These are phyloP conservation scores for Trametes cingulata DNA, from an alignment of 768 basidiomycete genomes.

Conservation along the genomic window DNA sequence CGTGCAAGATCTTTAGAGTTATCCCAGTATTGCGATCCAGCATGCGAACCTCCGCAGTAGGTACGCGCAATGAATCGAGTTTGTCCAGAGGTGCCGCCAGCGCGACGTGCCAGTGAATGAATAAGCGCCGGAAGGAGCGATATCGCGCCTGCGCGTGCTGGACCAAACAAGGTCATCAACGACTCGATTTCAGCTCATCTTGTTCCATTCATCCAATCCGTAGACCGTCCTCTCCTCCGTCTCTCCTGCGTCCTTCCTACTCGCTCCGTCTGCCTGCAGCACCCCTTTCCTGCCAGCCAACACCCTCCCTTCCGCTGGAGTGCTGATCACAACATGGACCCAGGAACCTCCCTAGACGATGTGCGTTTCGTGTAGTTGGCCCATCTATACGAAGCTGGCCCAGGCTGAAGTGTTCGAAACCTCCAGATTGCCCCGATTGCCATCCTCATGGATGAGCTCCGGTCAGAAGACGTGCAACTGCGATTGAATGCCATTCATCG, in stretches of 20 bases:
- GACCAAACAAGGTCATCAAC: constrained; percentile 26
- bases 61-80: too few relatives aligned
- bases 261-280: neutral
- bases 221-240: neutral
- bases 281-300: neutral
- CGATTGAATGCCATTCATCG: constrained; percentile 96
- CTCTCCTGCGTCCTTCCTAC: neutral
- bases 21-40: too few relatives aligned
- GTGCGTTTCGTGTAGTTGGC: constrained; percentile 40
- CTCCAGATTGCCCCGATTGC: constrained; percentile 88
- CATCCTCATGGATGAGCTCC: constrained; percentile 96
- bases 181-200: constrained; percentile 13
- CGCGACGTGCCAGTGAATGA: neutral
- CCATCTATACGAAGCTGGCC: neutral
- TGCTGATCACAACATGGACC: constrained; percentile 53
- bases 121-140: constrained; percentile 6
- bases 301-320: neutral
- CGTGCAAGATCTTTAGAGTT: too few relatives aligned
- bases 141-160: constrained; percentile 6
- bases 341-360: constrained; percentile 66
- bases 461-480: constrained; percentile 95
- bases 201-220: constrained; percentile 17
- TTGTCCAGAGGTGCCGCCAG: neutral
- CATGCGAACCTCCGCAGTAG: too few relatives aligned
- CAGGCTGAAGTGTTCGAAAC: neutral